Conservation (phyloP, 208 protist genomes). For the Acanthamoeba quina region DNA sequence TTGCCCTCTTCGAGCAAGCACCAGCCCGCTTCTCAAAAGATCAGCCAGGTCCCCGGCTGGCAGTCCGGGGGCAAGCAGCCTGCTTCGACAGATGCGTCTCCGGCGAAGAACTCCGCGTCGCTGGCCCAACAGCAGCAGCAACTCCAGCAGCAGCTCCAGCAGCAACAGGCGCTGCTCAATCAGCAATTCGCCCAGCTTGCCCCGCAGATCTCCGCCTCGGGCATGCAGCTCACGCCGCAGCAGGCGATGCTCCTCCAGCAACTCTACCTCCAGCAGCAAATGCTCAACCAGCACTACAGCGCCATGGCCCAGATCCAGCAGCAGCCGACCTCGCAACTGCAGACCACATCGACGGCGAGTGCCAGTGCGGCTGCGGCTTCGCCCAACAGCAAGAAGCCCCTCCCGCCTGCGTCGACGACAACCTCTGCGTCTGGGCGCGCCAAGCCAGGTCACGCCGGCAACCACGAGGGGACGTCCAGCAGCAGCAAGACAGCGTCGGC, state of each 20-base stretch:
- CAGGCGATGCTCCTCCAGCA: conserved; percentile 12
- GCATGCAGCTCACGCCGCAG: conserved; percentile 7
- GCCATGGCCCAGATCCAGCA: background rate
- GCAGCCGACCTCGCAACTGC: background rate
- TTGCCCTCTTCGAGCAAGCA: too few species aligned
- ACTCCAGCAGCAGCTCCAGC: conserved; percentile 22
- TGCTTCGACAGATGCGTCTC: background rate
- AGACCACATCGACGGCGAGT: background rate
- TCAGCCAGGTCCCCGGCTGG: too few species aligned
- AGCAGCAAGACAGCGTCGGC: background rate
- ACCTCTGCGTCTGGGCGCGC: background rate
- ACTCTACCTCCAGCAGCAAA: conserved; percentile 14
- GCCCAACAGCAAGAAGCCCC: background rate
- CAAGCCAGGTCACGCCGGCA: background rate
- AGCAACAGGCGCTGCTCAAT: background rate
- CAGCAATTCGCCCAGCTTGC: background rate
- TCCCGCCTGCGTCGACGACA: background rate
- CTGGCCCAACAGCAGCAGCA: conserved; percentile 17
- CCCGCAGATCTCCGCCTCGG: background rate
- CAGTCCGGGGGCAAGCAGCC: background rate
- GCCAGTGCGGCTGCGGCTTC: background rate
- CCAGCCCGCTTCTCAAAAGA: too few species aligned
- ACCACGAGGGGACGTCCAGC: background rate
- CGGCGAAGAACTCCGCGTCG: background rate
- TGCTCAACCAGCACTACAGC: background rate